phyloP scores from a whole-genome alignment of 768 basidiomycete genomes.

The Lyophyllum semitale region DNA sequence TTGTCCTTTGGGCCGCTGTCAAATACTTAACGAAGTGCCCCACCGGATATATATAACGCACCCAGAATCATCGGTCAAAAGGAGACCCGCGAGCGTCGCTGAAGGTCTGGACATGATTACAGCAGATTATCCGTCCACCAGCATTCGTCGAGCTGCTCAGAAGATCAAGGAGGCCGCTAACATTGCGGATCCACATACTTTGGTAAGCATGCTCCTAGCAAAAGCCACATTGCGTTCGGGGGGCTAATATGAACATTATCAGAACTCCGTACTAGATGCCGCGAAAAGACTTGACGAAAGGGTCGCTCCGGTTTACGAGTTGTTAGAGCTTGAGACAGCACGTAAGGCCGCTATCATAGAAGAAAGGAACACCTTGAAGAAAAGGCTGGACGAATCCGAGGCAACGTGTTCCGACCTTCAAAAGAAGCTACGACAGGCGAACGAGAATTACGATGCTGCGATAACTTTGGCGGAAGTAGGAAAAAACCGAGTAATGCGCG shows the following conservation, averaged over 20 bases:
- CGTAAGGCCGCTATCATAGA: not conserved
- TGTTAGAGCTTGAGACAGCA: conserved; percentile 7
- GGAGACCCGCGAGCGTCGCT: not conserved
- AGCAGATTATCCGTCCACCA: not conserved
- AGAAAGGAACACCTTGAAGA: not conserved
- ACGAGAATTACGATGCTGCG: not conserved
- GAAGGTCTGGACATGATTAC: conserved; percentile 5
- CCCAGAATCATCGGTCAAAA: not conserved
- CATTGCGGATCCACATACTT: not conserved
- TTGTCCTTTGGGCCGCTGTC: conserved; percentile 9
- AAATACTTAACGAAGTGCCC: conserved; percentile 4
- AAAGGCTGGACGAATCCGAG: not conserved
- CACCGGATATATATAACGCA: conserved; percentile 15
- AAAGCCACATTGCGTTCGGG: not conserved
- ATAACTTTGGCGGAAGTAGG: not conserved
- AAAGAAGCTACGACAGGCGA: not conserved
- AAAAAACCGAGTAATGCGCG: not conserved
- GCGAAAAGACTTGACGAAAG: not conserved
- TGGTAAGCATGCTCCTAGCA: not conserved
- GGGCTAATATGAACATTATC: not conserved
- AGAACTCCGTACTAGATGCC: conserved; percentile 8
- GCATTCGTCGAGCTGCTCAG: conserved; percentile 9
- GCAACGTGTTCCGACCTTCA: not conserved
- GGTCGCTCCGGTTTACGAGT: not conserved
- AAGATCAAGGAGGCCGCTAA: conserved; percentile 7